Percentiles rank a stretch among this genome's conserved stretches.
phyloP scores from a whole-genome alignment of 176 grass and related monocot genomes.

The Musa itinerans region DNA sequence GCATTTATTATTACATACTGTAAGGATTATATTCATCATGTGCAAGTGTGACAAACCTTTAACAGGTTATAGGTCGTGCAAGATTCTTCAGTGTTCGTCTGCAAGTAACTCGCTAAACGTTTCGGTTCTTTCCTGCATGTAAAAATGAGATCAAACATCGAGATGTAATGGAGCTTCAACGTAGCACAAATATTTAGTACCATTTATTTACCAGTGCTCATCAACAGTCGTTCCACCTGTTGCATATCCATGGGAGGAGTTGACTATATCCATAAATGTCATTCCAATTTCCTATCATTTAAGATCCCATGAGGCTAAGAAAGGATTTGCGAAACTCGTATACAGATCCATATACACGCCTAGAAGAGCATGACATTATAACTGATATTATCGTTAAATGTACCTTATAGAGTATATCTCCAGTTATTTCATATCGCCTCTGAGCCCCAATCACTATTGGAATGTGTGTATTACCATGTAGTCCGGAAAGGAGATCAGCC shows the following conservation, averaged over 20 bases:
- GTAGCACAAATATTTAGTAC: not conserved
- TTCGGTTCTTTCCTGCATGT: conserved; percentile 55
- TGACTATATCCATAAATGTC: conserved; percentile 65
- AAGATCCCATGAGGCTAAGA: no score
- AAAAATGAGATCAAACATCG: not conserved
- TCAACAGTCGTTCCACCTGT: conserved; percentile 70
- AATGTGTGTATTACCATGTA: conserved; percentile 82
- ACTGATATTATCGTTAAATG: not conserved
- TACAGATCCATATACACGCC: no score
- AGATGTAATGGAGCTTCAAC: not conserved
- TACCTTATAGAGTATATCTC: conserved; percentile 85
- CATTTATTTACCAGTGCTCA: conserved; percentile 60
- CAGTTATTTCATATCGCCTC: conserved; percentile 78
- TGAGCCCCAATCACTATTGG: conserved; percentile 64
- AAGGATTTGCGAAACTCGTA: not conserved
- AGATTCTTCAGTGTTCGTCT: conserved; percentile 66
- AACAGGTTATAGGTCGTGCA: conserved; percentile 93
- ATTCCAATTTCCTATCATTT: conserved; percentile 49
- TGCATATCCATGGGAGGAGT: conserved; percentile 75
- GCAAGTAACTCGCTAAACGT: conserved; percentile 42
- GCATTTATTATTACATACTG: no score
- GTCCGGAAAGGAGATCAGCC: conserved; percentile 67
- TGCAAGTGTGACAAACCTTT: conserved; percentile 32
- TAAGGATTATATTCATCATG: no score
- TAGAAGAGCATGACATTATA: not conserved